phyloP scores from a whole-genome alignment of 441 rosid genomes.

The Gossypium schwendimanii region DNA sequence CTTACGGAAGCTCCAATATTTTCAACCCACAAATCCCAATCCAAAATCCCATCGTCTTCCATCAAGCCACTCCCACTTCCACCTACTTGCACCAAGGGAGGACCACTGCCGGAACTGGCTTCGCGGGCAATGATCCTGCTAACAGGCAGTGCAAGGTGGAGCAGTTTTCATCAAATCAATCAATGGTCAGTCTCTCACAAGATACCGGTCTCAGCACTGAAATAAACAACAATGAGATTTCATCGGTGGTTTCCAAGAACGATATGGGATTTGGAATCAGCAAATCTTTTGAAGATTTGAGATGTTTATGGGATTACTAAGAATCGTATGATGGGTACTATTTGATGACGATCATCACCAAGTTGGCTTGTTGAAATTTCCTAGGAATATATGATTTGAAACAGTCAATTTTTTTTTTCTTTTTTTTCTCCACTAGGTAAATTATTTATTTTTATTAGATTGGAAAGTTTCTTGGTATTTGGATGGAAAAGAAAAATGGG shows the following conservation, averaged over 20 bases:
- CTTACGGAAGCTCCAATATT: constrained; percentile 16
- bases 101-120: constrained; percentile 1
- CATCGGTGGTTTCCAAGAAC: constrained; percentile 44
- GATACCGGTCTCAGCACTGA: constrained; percentile 82
- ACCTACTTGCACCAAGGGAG: constrained; percentile 25
- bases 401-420: background rate
- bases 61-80: constrained; percentile 26
- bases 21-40: constrained; percentile 28
- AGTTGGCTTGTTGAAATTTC: constrained; percentile 6
- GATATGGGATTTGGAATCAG: constrained; percentile 21
- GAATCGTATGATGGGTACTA: background rate
- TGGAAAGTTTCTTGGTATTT: constrained; percentile 6
- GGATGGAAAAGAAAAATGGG: background rate
- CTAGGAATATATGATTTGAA: constrained; percentile 6
- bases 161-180: constrained; percentile 55
- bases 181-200: constrained; percentile 60
- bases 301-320: constrained; percentile 34
- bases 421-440: background rate
- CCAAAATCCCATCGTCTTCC: constrained; percentile 23
- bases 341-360: background rate
- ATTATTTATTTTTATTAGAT: constrained; percentile 9
- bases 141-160: constrained; percentile 49
- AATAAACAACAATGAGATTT: constrained; percentile 61
- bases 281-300: constrained; percentile 41
- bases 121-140: constrained; percentile 12